Base-by-base conservation (phyloP, 2,329 filamentous ascomycete species). In the Apiospora aurea region DNA sequence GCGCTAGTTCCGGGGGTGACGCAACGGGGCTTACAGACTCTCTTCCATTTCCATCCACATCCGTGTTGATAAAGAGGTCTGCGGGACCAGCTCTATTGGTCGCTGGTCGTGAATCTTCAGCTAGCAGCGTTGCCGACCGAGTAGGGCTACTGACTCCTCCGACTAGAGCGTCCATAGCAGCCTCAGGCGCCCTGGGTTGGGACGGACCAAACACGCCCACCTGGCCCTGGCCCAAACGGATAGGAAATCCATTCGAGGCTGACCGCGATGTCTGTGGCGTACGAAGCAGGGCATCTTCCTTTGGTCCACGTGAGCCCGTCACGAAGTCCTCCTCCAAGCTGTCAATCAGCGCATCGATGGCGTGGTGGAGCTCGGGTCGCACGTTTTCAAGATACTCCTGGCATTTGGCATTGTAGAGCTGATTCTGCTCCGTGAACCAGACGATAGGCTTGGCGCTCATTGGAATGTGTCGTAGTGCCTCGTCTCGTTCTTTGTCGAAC, bases 121-220 rank as follows among this genome's bases (percentile, higher is more conserved):
- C 57, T 21, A 41, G 21, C 34, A 64, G 4, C 0, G 57, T 64
- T 41, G 10, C 57, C 18, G 57, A 64, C 10, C 57, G 57, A 41
- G 18, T 14, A 64, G 57, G 34, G 57, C 57, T 64, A 14, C 18
- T 64, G 18, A 10, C 29, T 64, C 10, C 41, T 41, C 57, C 34
- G 34, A 34, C 7, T 8, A 64, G 14, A 41, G 34, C 57, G 34
- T 41, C 57, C 57, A 64, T 64, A 4, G 34, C 57, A n/a, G 57
- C 57, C 57, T 41, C 57, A 24, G 57, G 57, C 11, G 57, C 57
- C 57, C 57, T 64, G 57, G 57, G 57, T 8, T 64, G 57, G 10
- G 57, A 64, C 18, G 57, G 57, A 29, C 57, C 57, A 29, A 64
- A 64, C 1, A 18, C n/a, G 11, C 8, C 11, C 34, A 41, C 4